A percentile compares a stretch with the other conserved stretches of the same genome.
phyloP scores from a whole-genome alignment of 805 yeast genomes.

The Tetrapisispora arboricola region DNA sequence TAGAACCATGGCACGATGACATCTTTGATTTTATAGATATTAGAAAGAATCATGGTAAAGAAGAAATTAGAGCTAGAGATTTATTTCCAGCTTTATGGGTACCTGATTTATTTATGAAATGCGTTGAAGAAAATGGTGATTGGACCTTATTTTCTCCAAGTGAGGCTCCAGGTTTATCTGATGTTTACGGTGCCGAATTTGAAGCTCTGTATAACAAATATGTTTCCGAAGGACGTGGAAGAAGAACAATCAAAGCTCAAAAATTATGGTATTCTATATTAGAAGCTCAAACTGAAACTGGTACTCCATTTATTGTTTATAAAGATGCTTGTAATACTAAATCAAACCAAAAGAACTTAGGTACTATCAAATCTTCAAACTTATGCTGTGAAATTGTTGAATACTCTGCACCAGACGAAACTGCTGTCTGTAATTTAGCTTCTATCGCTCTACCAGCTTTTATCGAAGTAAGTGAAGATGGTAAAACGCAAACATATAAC shows the following conservation, averaged over 20 bases:
- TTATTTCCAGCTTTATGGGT: constrained; percentile 88
- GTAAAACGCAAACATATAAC: constrained; percentile 44
- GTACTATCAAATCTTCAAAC: constrained; percentile 84
- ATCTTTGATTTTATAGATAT: constrained; percentile 74
- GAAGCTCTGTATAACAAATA: constrained; percentile 56
- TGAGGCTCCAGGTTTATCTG: constrained; percentile 75
- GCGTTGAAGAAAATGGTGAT: constrained; percentile 65
- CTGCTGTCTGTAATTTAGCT: constrained; percentile 90
- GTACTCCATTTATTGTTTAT: constrained; percentile 86
- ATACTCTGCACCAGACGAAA: constrained; percentile 78
- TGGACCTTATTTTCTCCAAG: constrained; percentile 89
- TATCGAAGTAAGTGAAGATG: constrained; percentile 37
- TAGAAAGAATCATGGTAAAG: constrained; percentile 89
- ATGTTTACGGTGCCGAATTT: constrained; percentile 76
- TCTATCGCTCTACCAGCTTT: constrained; percentile 80
- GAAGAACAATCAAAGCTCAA: constrained; percentile 65
- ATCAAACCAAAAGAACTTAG: constrained; percentile 83
- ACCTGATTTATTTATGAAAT: constrained; percentile 84
- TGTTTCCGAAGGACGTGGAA: constrained; percentile 50
- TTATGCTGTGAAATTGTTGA: constrained; percentile 89
- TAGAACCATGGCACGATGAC: constrained; percentile 96
- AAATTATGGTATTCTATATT: constrained; percentile 79
- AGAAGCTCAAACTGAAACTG: constrained; percentile 91
- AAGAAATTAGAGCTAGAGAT: constrained; percentile 86
- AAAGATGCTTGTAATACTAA: constrained; percentile 83